These are phyloP conservation scores for Millerago galiae DNA, from an alignment of 805 yeast genomes.

Conservation along the genomic window DNA sequence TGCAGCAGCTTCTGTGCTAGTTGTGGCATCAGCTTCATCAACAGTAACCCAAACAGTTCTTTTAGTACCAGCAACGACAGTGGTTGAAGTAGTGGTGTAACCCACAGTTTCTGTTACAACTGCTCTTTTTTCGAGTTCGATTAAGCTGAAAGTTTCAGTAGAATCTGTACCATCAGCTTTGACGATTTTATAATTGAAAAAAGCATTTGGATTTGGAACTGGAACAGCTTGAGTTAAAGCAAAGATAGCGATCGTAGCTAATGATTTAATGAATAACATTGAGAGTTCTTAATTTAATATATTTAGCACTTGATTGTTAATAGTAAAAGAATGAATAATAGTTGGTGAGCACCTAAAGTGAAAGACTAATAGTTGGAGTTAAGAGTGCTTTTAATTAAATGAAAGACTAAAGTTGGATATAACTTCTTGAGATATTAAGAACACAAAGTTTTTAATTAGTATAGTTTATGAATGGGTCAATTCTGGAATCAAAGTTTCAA, in stretches of 20 bases:
- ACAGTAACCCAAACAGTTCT: constrained; percentile 22
- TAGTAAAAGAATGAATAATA: constrained; percentile 14
- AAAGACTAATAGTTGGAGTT: constrained; percentile 18
- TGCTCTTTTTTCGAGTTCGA: constrained; percentile 9
- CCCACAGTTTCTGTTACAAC: constrained; percentile 16
- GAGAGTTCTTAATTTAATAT: neutral
- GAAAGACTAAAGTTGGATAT: constrained; percentile 24
- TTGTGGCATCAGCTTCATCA: constrained; percentile 10
- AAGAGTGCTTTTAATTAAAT: constrained; percentile 7
- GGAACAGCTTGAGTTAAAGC: constrained; percentile 19
- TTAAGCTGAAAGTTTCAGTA: constrained; percentile 18
- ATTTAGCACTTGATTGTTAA: neutral
- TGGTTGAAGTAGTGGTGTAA: constrained; percentile 19
- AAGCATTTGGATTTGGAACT: constrained; percentile 15
- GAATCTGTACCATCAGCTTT: constrained; percentile 25
- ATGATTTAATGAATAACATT: constrained; percentile 21
- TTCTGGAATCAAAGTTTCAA: no score
- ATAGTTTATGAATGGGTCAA: neutral
- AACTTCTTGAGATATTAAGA: neutral
- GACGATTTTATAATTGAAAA: constrained; percentile 21
- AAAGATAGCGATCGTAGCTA: constrained; percentile 17
- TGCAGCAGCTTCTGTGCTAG: neutral
- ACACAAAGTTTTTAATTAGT: neutral
- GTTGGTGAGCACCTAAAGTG: constrained; percentile 21
- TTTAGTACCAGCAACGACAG: constrained; percentile 19